Base-by-base conservation (phyloP, 805 yeast species). In the Candida arabinofermentans region DNA sequence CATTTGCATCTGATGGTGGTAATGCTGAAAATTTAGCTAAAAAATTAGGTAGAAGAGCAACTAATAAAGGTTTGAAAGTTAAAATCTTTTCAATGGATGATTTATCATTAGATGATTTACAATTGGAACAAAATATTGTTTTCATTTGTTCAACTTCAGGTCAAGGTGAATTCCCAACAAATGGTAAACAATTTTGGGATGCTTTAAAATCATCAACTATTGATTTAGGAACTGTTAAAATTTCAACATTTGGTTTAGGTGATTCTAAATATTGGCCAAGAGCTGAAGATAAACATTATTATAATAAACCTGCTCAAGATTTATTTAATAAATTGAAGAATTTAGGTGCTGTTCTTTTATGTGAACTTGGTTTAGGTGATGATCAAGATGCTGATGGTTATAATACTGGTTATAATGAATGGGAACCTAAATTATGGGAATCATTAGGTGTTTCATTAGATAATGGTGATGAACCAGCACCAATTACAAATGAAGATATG, bases 311-410 rank as follows among this genome's bases (percentile, higher is more conserved):
- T 13, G 77, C 83, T 16, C 74, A 74, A 50, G 96, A 89, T 62
- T 67, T 91, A 49, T 70, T 66, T 59, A 76, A 75, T 48, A 80
- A 83, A 48, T 66, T 91, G 48, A 69, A 67, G 48, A 67, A 83
- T 44, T 72, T 87, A 44, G 93, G 95, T 33, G 96, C 85, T 46
- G 78, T 73, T 46, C 79, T 78, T 45, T 67, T 91, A 41, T 75
- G 79, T 43, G 86, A 84, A 3, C 65, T 89, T 34, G 97, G 96
- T 16, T 71, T 86, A 36, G 98, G 98, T 66, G 97, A 91, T 64
- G 98, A 91, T 60, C 98, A 91, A 69, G 98, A 87, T 61, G 95
- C 96, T 18, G 97, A 91, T 69, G 97, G 97, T 17, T 89, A 74
- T 66, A 81, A 81, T 53, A 90, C 97, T 22, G 96, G 93, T n/a